Percentiles rank a stretch among this genome's conserved stretches.
Evolutionary conservation across 2,329 filamentous ascomycete species (phyloP).

Genomic region (Dendrostoma leiphaemia): DNA sequence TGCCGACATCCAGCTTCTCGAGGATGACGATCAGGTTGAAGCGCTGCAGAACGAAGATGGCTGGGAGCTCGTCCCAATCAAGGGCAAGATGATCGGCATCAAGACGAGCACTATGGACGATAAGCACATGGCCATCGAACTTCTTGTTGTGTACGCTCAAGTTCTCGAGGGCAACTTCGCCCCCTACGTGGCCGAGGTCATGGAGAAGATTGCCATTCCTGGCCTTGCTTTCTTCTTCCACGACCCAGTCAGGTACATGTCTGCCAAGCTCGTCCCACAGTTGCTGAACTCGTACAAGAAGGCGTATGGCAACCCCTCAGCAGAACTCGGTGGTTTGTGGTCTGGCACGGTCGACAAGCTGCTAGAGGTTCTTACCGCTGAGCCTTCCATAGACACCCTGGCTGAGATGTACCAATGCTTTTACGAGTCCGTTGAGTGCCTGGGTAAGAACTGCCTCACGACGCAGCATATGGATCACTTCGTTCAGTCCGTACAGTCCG

Average conservation of each 20-base stretch:
- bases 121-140: slow-evolving; percentile 99
- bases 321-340: slow-evolving; percentile 82
- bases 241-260: slow-evolving; percentile 91
- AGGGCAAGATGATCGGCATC: slow-evolving; percentile 98
- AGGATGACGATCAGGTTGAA: slow-evolving; percentile 92
- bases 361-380: slow-evolving; percentile 87
- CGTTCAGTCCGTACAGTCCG: slow-evolving; percentile 79
- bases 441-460: slow-evolving; percentile 80
- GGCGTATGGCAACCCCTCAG: slow-evolving; percentile 77
- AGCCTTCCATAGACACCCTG: slow-evolving; percentile 92
- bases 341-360: slow-evolving; percentile 82
- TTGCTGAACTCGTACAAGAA: slow-evolving; percentile 93
- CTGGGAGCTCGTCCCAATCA: slow-evolving; percentile 95
- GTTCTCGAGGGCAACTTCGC: slow-evolving; percentile 92
- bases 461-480: slow-evolving; percentile 80
- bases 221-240: slow-evolving; percentile 99
- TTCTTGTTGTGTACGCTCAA: slow-evolving; percentile 95
- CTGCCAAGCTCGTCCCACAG: slow-evolving; percentile 90
- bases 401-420: slow-evolving; percentile 99
- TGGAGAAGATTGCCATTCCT: slow-evolving; percentile 94
- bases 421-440: slow-evolving; percentile 94
- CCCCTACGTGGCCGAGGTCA: slow-evolving; percentile 85
- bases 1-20: slow-evolving; percentile 93
- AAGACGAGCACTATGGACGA: slow-evolving; percentile 95
- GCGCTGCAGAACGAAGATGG: slow-evolving; percentile 92